A percentile compares a stretch with the other conserved stretches of the same genome.
Evolutionary conservation across 768 basidiomycete species (phyloP).

Genomic region (Pilatotrama ljubarskyi): DNA sequence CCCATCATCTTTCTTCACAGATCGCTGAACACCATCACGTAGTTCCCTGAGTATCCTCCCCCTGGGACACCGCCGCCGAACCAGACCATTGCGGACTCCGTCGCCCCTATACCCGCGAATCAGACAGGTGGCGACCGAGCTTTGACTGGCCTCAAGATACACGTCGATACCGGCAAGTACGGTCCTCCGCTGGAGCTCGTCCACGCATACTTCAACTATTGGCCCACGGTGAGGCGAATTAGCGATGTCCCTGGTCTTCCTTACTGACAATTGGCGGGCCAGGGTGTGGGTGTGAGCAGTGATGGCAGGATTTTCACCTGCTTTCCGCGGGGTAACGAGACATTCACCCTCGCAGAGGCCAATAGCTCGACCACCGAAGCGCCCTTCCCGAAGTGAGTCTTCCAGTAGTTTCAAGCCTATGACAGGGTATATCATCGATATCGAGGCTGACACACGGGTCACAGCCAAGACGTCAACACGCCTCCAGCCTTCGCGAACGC

Average conservation of each 20-base stretch:
- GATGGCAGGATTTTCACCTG: conserved; percentile 18
- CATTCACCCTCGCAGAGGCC: conserved; percentile 14
- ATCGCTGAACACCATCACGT: neutral
- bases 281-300: conserved; percentile 20
- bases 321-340: conserved; percentile 20
- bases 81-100: conserved; percentile 5
- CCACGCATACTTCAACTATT: conserved; percentile 19
- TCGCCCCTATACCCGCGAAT: neutral
- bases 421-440: too few relatives aligned
- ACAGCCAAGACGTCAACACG: conserved; percentile 16
- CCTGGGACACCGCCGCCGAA: conserved; percentile 9
- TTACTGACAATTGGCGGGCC: too few relatives aligned
- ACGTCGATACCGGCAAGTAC: conserved; percentile 18
- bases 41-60: conserved; percentile 22
- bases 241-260: too few relatives aligned
- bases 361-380: conserved; percentile 16
- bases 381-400: conserved; percentile 17
- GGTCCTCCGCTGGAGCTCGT: conserved; percentile 17
- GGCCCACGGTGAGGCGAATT: conserved; percentile 10
- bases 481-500: conserved; percentile 22
- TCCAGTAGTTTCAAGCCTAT: neutral
- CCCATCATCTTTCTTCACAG: neutral
- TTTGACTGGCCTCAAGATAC: neutral
- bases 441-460: too few relatives aligned
- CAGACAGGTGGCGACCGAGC: neutral